Conservation (phyloP, 2,329 filamentous ascomycete genomes). For the Alternaria arbusti region DNA sequence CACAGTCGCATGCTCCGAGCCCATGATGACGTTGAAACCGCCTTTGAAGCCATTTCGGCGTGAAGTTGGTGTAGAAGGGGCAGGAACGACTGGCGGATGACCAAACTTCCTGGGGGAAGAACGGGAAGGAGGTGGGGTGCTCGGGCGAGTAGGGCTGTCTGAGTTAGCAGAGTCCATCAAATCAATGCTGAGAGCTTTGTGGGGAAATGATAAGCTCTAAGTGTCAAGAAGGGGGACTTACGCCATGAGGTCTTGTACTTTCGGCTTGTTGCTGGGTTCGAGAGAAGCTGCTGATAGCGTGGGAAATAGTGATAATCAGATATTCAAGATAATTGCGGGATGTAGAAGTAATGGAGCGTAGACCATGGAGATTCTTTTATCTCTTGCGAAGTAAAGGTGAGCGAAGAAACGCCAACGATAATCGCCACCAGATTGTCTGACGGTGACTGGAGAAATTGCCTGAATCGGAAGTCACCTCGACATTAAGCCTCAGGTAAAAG, state of each 20-base stretch:
- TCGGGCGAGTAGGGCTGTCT: constrained; percentile 4
- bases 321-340: neutral
- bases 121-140: neutral
- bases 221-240: neutral
- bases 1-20: constrained; percentile 1
- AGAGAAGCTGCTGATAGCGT: neutral
- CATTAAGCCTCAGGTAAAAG: neutral
- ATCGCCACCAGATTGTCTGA: neutral
- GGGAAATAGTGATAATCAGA: neutral
- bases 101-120: neutral
- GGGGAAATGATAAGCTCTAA: neutral
- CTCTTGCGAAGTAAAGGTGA: neutral
- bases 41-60: neutral
- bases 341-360: neutral
- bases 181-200: neutral
- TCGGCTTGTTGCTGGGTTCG: neutral
- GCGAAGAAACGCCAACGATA: neutral
- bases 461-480: neutral
- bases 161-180: constrained; percentile 3
- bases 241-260: constrained; percentile 5
- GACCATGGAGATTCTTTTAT: neutral
- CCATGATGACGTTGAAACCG: constrained; percentile 1
- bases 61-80: neutral
- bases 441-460: neutral
- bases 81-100: neutral